These are phyloP conservation scores for Argentina anserina DNA, from an alignment of 306 rosid species.

Conservation along the genomic window DNA sequence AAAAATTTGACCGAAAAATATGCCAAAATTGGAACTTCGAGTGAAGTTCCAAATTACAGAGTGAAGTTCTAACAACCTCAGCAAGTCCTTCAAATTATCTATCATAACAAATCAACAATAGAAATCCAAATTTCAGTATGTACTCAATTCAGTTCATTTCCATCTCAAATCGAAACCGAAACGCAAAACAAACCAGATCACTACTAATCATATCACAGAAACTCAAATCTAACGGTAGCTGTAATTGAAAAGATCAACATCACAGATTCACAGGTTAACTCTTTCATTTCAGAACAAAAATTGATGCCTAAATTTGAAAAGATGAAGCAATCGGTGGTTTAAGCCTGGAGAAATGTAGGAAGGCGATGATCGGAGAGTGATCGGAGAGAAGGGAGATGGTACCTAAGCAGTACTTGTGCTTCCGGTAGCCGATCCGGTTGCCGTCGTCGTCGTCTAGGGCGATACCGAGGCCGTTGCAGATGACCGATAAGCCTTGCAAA, in stretches of 20 bases:
- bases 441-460: constrained; percentile 55
- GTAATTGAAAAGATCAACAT: too few relatives aligned
- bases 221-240: neutral
- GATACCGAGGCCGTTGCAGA: constrained; percentile 70
- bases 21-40: too few relatives aligned
- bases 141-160: neutral
- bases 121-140: neutral
- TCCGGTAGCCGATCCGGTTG: constrained; percentile 54
- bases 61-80: constrained; percentile 88
- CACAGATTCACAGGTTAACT: neutral
- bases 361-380: neutral
- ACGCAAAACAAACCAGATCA: neutral
- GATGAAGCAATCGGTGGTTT: neutral
- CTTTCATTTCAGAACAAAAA: neutral
- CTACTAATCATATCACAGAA: neutral
- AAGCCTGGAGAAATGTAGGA: neutral
- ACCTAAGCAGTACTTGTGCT: constrained; percentile 76
- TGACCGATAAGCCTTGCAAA: constrained; percentile 66
- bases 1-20: too few relatives aligned
- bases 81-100: constrained; percentile 90
- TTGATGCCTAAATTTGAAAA: neutral
- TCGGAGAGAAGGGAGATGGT: constrained; percentile 1
- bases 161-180: neutral
- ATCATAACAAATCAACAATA: neutral
- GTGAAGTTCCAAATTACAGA: too few relatives aligned